Evolutionary conservation across 305 asterid species (phyloP), one percentile per base, ranked within the genome.

Genomic region (Fraxinus albicans): DNA sequence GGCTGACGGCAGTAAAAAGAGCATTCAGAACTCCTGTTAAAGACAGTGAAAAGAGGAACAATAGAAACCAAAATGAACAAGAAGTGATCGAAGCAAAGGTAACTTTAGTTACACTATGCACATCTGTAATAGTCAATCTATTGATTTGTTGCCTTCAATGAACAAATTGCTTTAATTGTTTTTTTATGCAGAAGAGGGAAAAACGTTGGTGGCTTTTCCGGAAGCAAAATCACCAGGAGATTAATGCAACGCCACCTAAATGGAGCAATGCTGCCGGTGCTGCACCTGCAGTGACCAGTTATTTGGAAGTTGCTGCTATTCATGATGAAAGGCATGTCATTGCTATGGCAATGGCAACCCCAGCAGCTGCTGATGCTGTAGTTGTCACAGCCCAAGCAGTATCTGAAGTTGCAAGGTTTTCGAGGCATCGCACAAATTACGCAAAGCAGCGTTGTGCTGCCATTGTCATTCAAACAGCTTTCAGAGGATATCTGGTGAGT

Each of bases 401-500:
- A 13, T 47, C 34, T 5, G 85, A 84, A 79, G 86, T 83, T 23
- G 84, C 82, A 6, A 72, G 85, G 38, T 80, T 85, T 25, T 23
- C 87, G 17, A 77, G 79, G 19, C 82, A 79, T 0, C 38, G 75
- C 81, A 23, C 82, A 67, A 65, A 60, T 33, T 85, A 79, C 69
- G 13, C 40, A 0, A 63, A 55, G 75, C 77, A 76, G 60, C 81
- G 80, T 50, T 34, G 76, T 17, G 88, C 90, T 40, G 89, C 90
- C 36, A 82, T 77, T 12, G 34, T 82, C 31, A 81, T 89, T 81
- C 91, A 87, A 72, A 87, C 90, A 15, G 85, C 87, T 80, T 89
- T 89, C 82, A 85, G 90, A 83, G 88, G 89, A 29, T 88, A 86
- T 70, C 78, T 88, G 87, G 91, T 86, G 29, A 83, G 88, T 69